Base-by-base conservation (phyloP, 2,329 filamentous ascomycete species). In the Zymoseptoria crescenta region DNA sequence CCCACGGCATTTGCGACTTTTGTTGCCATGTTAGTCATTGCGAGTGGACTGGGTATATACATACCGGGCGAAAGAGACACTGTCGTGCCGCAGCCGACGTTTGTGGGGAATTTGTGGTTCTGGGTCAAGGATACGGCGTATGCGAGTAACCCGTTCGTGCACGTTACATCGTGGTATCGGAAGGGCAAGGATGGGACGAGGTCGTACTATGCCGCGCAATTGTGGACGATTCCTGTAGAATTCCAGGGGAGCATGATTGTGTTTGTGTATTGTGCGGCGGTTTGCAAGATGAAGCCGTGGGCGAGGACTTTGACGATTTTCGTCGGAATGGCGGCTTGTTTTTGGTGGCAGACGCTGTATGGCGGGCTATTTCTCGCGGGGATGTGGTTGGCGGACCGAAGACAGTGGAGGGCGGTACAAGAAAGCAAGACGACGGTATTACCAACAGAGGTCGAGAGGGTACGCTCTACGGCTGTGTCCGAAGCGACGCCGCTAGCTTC, bases 141-240 rank as follows among this genome's bases (percentile, higher is more conserved):
- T n/a, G 35, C 13, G 35, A 45, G 35, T 5, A 45, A 45, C 6
- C 35, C 35, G 35, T 45, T 45, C 2, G 35, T 45, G 4, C n/a
- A 45, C n/a, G 35, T 45, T n/a, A 16, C n/a, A 6, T 45, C 35
- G 10, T 45, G 35, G 35, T 45, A 45, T 16, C 10, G 35, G 16
- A 45, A 45, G 35, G 35, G 35, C 4, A 45, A 45, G n/a, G 35
- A 45, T 3, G 35, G 35, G 1, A 45, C 35, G 10, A 49, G 19
- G 10, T 41, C 52, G 19, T 59, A 59, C 20, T 50, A 51, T 16
- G 54, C 57, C 10, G 54, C 30, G 20, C 8, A 24, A n/a, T 27
- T 56, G 1, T 63, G 58, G 61, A 61, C 61, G 8, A 61, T 60
- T 27, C 60, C 60, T 8, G 56, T 58, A 3, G 60, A 62, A 16